A percentile compares a stretch with the other conserved stretches of the same genome.
phyloP scores from a whole-genome alignment of 2,329 filamentous ascomycete species.

The Ophiostoma australiae region DNA sequence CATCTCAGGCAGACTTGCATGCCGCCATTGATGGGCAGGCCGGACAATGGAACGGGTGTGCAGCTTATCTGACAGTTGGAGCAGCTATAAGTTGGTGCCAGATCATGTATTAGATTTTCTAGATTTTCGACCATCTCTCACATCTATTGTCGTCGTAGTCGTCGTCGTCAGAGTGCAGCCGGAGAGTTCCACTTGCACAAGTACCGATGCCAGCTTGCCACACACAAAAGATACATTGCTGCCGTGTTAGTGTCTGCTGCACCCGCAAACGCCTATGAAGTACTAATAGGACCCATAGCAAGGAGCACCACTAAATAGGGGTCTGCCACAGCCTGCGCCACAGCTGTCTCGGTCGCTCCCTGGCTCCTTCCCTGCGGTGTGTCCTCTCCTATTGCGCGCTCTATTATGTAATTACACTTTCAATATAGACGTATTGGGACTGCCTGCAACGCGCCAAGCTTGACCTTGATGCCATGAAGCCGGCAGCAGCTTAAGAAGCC shows the following conservation, averaged over 20 bases:
- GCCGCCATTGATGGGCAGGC: too few species aligned
- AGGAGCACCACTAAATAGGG: not conserved
- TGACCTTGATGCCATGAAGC: not conserved
- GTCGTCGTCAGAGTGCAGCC: not conserved
- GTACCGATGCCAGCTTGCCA: not conserved
- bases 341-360: not conserved
- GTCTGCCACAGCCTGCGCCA: conserved; percentile 14
- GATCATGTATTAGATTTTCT: not conserved
- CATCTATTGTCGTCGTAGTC: not conserved
- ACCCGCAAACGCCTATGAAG: not conserved
- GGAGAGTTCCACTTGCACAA: not conserved
- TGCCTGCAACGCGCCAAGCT: conserved; percentile 14
- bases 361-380: not conserved
- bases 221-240: not conserved
- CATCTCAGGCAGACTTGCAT: not conserved
- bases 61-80: too few species aligned
- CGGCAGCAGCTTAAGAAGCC: not conserved
- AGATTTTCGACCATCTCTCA: not conserved
- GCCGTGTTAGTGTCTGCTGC: not conserved
- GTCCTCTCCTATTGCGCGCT: conserved; percentile 8
- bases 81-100: too few species aligned
- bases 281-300: not conserved
- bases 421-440: not conserved
- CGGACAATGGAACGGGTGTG: too few species aligned
- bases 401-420: conserved; percentile 13